These are phyloP conservation scores for Tulasnella sp. DNA, from an alignment of 768 basidiomycete genomes.

Conservation along the genomic window DNA sequence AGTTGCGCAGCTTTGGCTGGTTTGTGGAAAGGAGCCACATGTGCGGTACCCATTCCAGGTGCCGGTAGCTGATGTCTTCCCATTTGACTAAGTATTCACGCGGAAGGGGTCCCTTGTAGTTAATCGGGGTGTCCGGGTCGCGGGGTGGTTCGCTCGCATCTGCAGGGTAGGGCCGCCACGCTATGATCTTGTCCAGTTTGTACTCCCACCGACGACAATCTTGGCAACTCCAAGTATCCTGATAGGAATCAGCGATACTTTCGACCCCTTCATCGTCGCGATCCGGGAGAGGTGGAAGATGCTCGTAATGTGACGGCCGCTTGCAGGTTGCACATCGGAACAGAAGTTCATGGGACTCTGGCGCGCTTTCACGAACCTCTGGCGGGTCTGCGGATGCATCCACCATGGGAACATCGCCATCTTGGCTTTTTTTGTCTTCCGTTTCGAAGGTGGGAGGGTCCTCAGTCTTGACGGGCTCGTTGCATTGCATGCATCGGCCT, in stretches of 20 bases:
- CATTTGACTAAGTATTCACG: conserved; percentile 94
- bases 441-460: conserved; percentile 32
- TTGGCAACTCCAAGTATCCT: conserved; percentile 63
- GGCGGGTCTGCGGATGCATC: conserved; percentile 28
- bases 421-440: background rate
- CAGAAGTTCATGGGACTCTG: conserved; percentile 43
- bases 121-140: conserved; percentile 43
- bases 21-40: conserved; percentile 79
- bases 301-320: conserved; percentile 75
- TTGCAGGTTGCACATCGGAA: conserved; percentile 85
- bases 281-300: conserved; percentile 53
- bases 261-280: conserved; percentile 37
- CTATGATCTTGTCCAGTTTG: conserved; percentile 76
- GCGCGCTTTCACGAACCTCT: conserved; percentile 20
- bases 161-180: conserved; percentile 81
- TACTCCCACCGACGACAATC: conserved; percentile 74
- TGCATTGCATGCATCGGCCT: conserved; percentile 72
- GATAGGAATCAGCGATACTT: conserved; percentile 64
- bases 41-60: conserved; percentile 86
- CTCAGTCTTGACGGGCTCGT: conserved; percentile 39
- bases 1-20: conserved; percentile 67
- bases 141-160: conserved; percentile 54
- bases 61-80: conserved; percentile 67
- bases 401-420: background rate
- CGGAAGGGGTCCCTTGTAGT: conserved; percentile 63